Conservation (phyloP, 495 filamentous ascomycete genomes). For the Aspergillus avenaceus region DNA sequence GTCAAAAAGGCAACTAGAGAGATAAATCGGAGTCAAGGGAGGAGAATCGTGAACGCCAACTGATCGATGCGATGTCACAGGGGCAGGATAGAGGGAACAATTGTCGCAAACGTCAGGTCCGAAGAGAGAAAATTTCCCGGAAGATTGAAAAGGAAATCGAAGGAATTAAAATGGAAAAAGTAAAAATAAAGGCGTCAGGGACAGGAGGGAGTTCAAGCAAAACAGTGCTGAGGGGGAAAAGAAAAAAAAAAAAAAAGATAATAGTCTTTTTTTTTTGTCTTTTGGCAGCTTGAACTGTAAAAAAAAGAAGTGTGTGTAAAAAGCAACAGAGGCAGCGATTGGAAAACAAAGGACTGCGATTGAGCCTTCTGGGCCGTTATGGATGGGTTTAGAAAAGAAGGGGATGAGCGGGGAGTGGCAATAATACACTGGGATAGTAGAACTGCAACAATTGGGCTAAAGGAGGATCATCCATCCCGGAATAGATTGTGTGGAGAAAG, state of each 20-base stretch:
- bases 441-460: background rate
- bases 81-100: background rate
- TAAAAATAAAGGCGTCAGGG: too few species aligned
- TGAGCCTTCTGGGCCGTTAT: background rate
- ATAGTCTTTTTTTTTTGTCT: too few species aligned
- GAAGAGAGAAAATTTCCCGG: conserved; percentile 12
- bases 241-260: background rate
- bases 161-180: too few species aligned
- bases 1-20: background rate
- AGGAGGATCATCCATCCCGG: background rate
- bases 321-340: too few species aligned
- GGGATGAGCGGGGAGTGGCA: conserved; percentile 8
- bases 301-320: too few species aligned
- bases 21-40: background rate
- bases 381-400: background rate
- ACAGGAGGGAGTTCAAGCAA: too few species aligned
- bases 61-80: background rate
- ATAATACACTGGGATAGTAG: conserved; percentile 7
- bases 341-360: background rate
- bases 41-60: conserved; percentile 10
- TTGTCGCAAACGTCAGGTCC: too few species aligned
- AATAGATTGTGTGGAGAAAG: conserved; percentile 3
- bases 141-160: background rate
- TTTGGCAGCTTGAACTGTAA: too few species aligned
- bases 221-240: too few species aligned